Percentiles rank a stretch among this genome's conserved stretches.
Conservation (phyloP, 495 filamentous ascomycete genomes). For the Neurospora discreta region DNA sequence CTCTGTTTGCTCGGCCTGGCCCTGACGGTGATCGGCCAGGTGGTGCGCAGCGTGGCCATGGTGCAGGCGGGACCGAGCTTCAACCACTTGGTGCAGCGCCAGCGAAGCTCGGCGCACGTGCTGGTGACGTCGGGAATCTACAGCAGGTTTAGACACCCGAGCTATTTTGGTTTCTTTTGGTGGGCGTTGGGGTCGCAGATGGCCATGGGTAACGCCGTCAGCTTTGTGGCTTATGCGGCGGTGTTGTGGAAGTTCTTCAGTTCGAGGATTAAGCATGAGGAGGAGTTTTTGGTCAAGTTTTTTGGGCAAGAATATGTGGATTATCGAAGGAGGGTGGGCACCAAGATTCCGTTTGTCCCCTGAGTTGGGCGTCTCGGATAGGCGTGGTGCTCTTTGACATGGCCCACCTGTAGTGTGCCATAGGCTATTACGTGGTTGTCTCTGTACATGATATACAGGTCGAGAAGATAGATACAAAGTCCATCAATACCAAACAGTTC, state of each 20-base stretch:
- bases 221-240: conserved; percentile 58
- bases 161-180: conserved; percentile 97
- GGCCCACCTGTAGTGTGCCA: not conserved
- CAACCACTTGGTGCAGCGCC: conserved; percentile 72
- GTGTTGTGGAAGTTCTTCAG: conserved; percentile 81
- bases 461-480: not conserved
- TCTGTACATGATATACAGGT: not conserved
- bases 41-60: conserved; percentile 69
- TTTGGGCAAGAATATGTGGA: conserved; percentile 74
- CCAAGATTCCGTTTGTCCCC: conserved; percentile 58
- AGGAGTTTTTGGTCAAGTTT: conserved; percentile 63
- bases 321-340: conserved; percentile 57
- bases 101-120: conserved; percentile 52
- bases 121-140: conserved; percentile 69
- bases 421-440: not conserved
- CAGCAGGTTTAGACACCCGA: conserved; percentile 61
- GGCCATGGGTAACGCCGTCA: conserved; percentile 73
- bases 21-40: conserved; percentile 62
- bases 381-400: not conserved
- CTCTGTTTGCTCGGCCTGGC: conserved; percentile 44
- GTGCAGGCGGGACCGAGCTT: conserved; percentile 80
- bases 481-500: not conserved
- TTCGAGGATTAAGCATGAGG: conserved; percentile 64
- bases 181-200: conserved; percentile 94
- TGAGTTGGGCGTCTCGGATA: not conserved